Evolutionary conservation across 177 flowering plant genomes (phyloP).

Genomic region (Vitis hybrid): DNA sequence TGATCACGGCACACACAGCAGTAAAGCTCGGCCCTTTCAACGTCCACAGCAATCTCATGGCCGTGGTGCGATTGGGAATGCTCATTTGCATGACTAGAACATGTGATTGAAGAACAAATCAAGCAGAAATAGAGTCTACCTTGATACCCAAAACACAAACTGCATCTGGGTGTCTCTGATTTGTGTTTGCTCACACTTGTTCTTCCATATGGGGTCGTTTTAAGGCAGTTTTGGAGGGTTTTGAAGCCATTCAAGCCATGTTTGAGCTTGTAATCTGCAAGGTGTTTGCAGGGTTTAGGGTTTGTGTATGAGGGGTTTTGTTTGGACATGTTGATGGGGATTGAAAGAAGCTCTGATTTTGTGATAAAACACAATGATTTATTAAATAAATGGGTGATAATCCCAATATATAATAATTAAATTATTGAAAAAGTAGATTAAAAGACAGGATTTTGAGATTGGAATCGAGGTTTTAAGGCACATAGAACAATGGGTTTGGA

Average conservation of each 20-base stretch:
- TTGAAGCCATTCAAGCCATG: conserved; percentile 56
- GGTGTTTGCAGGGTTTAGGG: conserved; percentile 75
- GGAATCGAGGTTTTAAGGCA: no score
- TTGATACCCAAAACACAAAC: conserved; percentile 46
- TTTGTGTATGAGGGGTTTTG: conserved; percentile 37
- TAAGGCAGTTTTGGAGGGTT: conserved; percentile 47
- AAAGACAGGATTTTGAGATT: no score
- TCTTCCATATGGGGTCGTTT: conserved; percentile 49
- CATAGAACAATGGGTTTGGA: no score
- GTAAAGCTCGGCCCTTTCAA: conserved; percentile 78
- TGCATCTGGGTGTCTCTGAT: conserved; percentile 59
- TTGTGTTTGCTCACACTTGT: conserved; percentile 30
- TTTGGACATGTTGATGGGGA: conserved; percentile 17
- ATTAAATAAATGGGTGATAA: neutral
- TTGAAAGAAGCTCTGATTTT: conserved; percentile 7
- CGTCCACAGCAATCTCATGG: conserved; percentile 67
- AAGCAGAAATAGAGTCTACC: conserved; percentile 68
- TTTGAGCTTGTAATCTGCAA: conserved; percentile 63
- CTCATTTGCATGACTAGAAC: conserved; percentile 60
- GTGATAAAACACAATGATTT: neutral
- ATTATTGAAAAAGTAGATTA: neutral
- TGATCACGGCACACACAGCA: conserved; percentile 77
- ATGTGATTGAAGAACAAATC: conserved; percentile 65
- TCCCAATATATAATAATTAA: no score
- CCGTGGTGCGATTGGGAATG: conserved; percentile 47